A percentile compares a stretch with the other conserved stretches of the same genome.
Evolutionary conservation across 441 rosid species (phyloP).

Genomic region (Raphanus hybrid): DNA sequence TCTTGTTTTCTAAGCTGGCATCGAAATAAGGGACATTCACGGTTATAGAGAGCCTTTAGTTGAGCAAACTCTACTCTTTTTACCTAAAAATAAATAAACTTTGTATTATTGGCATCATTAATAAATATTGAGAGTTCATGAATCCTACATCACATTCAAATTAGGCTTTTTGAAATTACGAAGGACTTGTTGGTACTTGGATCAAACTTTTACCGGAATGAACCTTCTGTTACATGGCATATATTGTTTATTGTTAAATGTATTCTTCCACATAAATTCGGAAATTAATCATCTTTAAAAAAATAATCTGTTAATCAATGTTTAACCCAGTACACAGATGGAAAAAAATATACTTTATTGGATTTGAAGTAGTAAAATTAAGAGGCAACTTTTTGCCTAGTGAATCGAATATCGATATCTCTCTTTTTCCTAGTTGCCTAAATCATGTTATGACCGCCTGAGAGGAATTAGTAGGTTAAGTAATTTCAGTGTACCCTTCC

Average conservation of each 20-base stretch:
- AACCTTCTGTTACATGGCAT: neutral
- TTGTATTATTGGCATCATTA: constrained; percentile 13
- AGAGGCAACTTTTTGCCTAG: constrained; percentile 47
- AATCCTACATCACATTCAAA: constrained; percentile 12
- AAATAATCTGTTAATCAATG: too few relatives aligned
- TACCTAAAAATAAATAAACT: neutral
- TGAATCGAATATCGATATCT: constrained; percentile 43
- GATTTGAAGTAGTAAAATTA: too few relatives aligned
- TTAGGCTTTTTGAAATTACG: neutral
- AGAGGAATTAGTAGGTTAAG: neutral
- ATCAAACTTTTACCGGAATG: neutral
- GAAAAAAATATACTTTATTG: too few relatives aligned
- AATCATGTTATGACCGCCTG: constrained; percentile 12
- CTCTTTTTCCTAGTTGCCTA: constrained; percentile 48
- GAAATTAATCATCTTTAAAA: too few relatives aligned
- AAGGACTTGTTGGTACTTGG: neutral
- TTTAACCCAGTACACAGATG: too few relatives aligned
- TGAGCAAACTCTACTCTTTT: constrained; percentile 11
- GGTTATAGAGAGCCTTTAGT: constrained; percentile 30
- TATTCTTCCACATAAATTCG: too few relatives aligned
- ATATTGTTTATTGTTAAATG: neutral
- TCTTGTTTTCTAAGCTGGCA: constrained; percentile 24
- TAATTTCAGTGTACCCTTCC: neutral
- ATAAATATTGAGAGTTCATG: neutral
- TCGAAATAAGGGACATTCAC: constrained; percentile 36